Base-by-base conservation (phyloP, 75 land plant genomes). In the Cupressus sempervirens region DNA sequence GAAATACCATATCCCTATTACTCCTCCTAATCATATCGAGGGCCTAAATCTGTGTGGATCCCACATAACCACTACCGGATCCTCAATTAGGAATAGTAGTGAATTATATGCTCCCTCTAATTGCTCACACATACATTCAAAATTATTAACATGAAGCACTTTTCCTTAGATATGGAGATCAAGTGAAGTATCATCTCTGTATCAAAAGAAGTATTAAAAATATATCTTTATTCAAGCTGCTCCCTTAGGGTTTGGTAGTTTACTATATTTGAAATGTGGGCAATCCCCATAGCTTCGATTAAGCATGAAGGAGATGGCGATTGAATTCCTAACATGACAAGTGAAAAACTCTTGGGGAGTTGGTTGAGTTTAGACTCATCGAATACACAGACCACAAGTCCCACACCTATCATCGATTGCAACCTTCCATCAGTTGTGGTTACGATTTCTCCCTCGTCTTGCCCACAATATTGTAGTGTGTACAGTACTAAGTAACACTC, bases 171-270 rank as follows among this genome's bases (percentile, higher is more conserved):
- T 52, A 86, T 93, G 26, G 99, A 98, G 79, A 97, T 96, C 41
- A 97, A 88, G 83, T 97, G 99, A 14, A 97, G 93, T 29, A 97
- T 91, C n/a, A 94, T 98, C 91, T 97, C 99, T 20, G 99, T 97
- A 80, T 97, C 99, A 23, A 96, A 96, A 23, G n/a, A 91, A 46
- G 99, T 96, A 86, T 93, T 94, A 85, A 97, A 97, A 83, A 97
- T 97, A 48, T 95, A 93, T 15, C 48, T 88, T 35, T 91, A 93
- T 84, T 97, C 99, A 0, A 97, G 89, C 83, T 15, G 50, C 6
- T 86, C 83, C 26, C 98, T 72, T 45, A 95, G 90, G 46, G 90
- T n/a, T 18, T 50, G 53, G 77, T 95, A 94, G 80, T 95, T 97
- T 20, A 95, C 97, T 36, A 97, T 83, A 83, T 97, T 95, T 0